Conservation (phyloP, 2,329 filamentous ascomycete species). For the Saccharata proteae region DNA sequence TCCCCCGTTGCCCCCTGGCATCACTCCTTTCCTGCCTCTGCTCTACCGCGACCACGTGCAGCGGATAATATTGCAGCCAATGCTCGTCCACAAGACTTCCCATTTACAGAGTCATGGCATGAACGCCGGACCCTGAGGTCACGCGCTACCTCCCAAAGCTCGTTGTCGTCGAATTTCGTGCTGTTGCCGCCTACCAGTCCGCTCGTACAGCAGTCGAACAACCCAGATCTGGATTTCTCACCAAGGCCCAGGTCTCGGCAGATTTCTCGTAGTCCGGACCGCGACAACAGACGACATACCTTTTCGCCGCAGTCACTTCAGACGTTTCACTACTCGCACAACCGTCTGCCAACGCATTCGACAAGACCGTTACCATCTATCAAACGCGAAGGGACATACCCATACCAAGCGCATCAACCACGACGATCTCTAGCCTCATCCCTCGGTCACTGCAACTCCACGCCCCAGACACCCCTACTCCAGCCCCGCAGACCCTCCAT, state of each 20-base stretch:
- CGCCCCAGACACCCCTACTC: slow-evolving; percentile 33
- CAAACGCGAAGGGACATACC: slow-evolving; percentile 48
- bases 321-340: slow-evolving; percentile 29
- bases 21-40: slow-evolving; percentile 29
- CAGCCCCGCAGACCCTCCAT: slow-evolving; percentile 56
- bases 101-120: neutral
- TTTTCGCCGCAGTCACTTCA: slow-evolving; percentile 51
- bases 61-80: too few species aligned
- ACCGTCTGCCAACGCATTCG: slow-evolving; percentile 11
- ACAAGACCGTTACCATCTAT: slow-evolving; percentile 25
- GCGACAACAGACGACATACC: slow-evolving; percentile 54
- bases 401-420: slow-evolving; percentile 69
- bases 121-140: slow-evolving; percentile 25
- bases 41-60: slow-evolving; percentile 14
- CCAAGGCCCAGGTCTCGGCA: slow-evolving; percentile 27
- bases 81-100: slow-evolving; percentile 5
- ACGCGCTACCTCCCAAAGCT: slow-evolving; percentile 42
- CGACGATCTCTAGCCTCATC: slow-evolving; percentile 60
- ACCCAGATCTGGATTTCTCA: slow-evolving; percentile 59
- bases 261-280: slow-evolving; percentile 32
- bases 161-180: slow-evolving; percentile 66
- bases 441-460: slow-evolving; percentile 25
- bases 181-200: slow-evolving; percentile 87
- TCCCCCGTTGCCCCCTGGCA: slow-evolving; percentile 49
- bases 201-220: slow-evolving; percentile 77